phyloP scores from a whole-genome alignment of 2,329 filamentous ascomycete genomes.

The Fusarium brachygibbosum region DNA sequence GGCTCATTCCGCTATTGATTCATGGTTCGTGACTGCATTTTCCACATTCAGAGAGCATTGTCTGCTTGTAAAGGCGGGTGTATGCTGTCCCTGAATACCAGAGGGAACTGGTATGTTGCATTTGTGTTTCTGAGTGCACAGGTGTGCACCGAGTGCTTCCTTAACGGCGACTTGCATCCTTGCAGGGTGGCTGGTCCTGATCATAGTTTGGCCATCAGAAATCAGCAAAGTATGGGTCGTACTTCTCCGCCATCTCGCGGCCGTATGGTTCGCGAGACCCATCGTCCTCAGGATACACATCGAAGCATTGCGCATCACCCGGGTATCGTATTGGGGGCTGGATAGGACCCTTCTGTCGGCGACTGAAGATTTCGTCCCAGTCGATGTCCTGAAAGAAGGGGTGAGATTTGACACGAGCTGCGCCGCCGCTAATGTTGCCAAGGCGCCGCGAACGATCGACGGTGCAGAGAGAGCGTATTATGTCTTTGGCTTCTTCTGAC shows the following conservation, averaged over 20 bases:
- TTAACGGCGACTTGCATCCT: neutral
- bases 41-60: constrained; percentile 1
- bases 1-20: constrained; percentile 28
- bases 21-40: constrained; percentile 21
- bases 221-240: constrained; percentile 78
- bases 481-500: constrained; percentile 77
- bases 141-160: neutral
- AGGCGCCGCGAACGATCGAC: constrained; percentile 83
- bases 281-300: constrained; percentile 84
- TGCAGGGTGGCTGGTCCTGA: neutral
- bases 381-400: constrained; percentile 80
- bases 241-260: constrained; percentile 75
- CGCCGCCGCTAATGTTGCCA: constrained; percentile 83
- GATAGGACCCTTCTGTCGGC: constrained; percentile 76
- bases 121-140: constrained; percentile 1
- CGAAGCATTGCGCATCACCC: constrained; percentile 85
- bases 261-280: constrained; percentile 75
- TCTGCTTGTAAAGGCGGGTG: neutral
- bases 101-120: constrained; percentile 7
- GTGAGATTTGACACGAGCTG: constrained; percentile 78
- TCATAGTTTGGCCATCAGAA: constrained; percentile 58
- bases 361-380: constrained; percentile 79
- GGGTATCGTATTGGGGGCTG: constrained; percentile 79
- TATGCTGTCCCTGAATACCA: neutral
- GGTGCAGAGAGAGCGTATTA: constrained; percentile 82